These are phyloP conservation scores for Botrytis fabae DNA, from an alignment of 2,329 filamentous ascomycete genomes.

Conservation along the genomic window DNA sequence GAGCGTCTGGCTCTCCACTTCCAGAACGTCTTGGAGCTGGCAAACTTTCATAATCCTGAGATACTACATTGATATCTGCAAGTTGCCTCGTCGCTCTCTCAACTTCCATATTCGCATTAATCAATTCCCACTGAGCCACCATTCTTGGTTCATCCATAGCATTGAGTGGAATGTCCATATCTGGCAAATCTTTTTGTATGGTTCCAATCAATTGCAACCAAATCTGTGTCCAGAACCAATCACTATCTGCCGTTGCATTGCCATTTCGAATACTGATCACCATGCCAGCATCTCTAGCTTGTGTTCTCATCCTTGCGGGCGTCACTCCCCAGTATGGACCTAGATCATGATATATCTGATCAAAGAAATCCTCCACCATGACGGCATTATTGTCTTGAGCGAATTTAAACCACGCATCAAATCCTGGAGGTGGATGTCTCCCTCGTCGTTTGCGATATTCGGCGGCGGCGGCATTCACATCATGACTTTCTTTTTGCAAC, in stretches of 20 bases:
- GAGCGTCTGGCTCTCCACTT: not conserved
- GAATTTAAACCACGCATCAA: conserved; percentile 59
- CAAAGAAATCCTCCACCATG: conserved; percentile 61
- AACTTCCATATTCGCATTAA: conserved; percentile 51
- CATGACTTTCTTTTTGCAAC: conserved; percentile 46
- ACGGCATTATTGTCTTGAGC: conserved; percentile 53
- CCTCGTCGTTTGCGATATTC: conserved; percentile 58
- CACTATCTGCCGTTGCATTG: conserved; percentile 49
- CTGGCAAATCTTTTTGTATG: conserved; percentile 56
- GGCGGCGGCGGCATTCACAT: conserved; percentile 48
- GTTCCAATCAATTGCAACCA: conserved; percentile 42
- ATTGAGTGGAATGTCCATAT: conserved; percentile 67
- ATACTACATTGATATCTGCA: conserved; percentile 58
- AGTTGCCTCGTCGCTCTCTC: conserved; percentile 48
- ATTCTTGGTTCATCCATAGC: conserved; percentile 64
- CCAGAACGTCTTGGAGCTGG: conserved; percentile 33
- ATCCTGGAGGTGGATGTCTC: conserved; percentile 63
- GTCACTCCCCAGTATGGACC: conserved; percentile 49
- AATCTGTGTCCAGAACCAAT: conserved; percentile 47
- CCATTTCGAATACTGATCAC: conserved; percentile 58
- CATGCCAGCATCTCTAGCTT: conserved; percentile 59
- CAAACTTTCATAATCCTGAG: conserved; percentile 51
- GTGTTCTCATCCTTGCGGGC: conserved; percentile 51
- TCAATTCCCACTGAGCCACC: conserved; percentile 57
- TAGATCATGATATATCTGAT: conserved; percentile 54